Conservation (phyloP, 2,329 filamentous ascomycete genomes). For the Cladosporium cucumerinum region DNA sequence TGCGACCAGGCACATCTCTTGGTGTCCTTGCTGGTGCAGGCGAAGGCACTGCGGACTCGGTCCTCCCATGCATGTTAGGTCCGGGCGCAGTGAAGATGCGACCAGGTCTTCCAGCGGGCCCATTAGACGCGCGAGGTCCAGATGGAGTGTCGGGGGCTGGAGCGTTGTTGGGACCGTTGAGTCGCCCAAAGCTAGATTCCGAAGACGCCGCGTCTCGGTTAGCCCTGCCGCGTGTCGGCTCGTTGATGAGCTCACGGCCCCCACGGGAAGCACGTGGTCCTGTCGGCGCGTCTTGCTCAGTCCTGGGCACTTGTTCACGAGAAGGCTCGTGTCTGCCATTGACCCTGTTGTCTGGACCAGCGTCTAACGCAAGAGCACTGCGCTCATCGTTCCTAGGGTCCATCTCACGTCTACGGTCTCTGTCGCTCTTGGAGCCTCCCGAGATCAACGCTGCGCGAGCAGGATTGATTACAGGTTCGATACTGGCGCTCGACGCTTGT, state of each 20-base stretch:
- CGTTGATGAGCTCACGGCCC: conserved; percentile 41
- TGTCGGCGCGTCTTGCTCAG: conserved; percentile 44
- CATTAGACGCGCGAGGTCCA: conserved; percentile 50
- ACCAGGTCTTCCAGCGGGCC: conserved; percentile 36
- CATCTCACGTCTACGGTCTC: conserved; percentile 22
- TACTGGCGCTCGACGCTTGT: not conserved
- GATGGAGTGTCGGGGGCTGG: conserved; percentile 39
- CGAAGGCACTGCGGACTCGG: conserved; percentile 24
- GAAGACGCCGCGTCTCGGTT: conserved; percentile 38
- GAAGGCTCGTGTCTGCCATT: conserved; percentile 30
- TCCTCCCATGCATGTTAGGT: conserved; percentile 20
- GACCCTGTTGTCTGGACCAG: conserved; percentile 31
- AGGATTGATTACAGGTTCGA: conserved; percentile 36
- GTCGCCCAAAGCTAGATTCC: conserved; percentile 49
- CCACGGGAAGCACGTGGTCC: conserved; percentile 50
- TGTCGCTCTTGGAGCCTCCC: conserved; percentile 27
- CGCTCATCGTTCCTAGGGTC: conserved; percentile 26
- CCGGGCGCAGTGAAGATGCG: conserved; percentile 39
- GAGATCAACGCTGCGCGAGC: conserved; percentile 44
- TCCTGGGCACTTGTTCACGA: conserved; percentile 23
- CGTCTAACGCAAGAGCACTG: conserved; percentile 28
- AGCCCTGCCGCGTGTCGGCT: conserved; percentile 33
- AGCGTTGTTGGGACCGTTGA: conserved; percentile 38
- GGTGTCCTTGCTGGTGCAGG: conserved; percentile 22
- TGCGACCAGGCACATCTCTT: not conserved